Conservation (phyloP, 1,139 yeast genomes). For the Geotrichum aggregatum region DNA sequence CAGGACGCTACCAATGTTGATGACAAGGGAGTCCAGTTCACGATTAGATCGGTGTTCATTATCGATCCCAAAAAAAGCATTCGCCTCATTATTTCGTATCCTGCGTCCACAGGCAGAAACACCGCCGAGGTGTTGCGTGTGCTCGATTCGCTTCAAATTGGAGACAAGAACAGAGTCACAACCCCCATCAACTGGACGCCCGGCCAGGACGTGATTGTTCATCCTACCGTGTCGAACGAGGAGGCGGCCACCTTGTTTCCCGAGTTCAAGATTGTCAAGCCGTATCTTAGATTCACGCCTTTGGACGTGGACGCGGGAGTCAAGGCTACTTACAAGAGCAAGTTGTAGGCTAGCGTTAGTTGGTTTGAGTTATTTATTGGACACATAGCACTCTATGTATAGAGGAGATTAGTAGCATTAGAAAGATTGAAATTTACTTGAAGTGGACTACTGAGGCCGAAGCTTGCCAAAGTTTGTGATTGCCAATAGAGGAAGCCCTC, state of each 20-base stretch:
- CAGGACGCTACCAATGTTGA: slow-evolving; percentile 60
- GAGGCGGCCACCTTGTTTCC: slow-evolving; percentile 73
- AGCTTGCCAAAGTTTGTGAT: no score
- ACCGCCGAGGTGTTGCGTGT: slow-evolving; percentile 82
- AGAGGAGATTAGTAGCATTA: no score
- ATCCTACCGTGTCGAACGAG: slow-evolving; percentile 64
- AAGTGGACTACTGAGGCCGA: no score
- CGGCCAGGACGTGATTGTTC: slow-evolving; percentile 82
- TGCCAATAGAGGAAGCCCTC: no score
- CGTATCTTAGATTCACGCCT: slow-evolving; percentile 64
- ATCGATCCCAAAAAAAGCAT: slow-evolving; percentile 76
- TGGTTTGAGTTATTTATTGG: no score
- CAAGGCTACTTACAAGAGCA: slow-evolving; percentile 1
- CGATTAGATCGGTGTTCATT: slow-evolving; percentile 77
- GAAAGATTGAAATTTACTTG: no score
- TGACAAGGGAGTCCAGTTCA: slow-evolving; percentile 56
- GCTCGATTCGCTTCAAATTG: slow-evolving; percentile 71
- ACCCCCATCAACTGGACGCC: slow-evolving; percentile 87
- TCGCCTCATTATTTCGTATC: slow-evolving; percentile 70
- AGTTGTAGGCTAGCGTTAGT: neutral
- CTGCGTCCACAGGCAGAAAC: slow-evolving; percentile 84
- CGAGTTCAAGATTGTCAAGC: slow-evolving; percentile 69
- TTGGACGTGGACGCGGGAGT: slow-evolving; percentile 25
- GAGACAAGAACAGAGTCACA: slow-evolving; percentile 66
- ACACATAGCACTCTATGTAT: no score